Percentiles rank a stretch among this genome's conserved stretches.
phyloP scores from a whole-genome alignment of 225 moss, liverwort and hornwort genomes.

The Sphagnum contortum region DNA sequence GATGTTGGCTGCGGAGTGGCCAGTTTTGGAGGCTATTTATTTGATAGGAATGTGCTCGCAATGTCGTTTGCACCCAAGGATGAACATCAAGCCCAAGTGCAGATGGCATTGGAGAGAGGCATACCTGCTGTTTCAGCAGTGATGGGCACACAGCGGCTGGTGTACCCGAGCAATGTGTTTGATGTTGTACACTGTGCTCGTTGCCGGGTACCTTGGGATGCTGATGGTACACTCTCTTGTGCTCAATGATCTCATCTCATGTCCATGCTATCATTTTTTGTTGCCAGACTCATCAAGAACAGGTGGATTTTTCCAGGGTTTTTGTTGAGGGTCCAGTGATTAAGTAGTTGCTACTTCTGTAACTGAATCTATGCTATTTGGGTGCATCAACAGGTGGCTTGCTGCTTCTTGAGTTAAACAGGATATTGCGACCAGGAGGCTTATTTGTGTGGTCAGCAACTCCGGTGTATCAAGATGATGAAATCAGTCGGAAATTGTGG shows the following conservation, averaged over 20 bases:
- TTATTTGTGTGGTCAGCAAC: conserved; percentile 91
- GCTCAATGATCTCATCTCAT: background rate
- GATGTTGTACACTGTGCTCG: conserved; percentile 87
- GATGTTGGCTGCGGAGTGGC: conserved; percentile 96
- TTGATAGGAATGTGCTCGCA: conserved; percentile 70
- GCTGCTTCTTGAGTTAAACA: conserved; percentile 82
- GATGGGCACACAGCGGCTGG: conserved; percentile 78
- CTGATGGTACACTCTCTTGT: conserved; percentile 37
- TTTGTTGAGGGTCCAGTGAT: too few relatives aligned
- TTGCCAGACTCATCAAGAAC: too few relatives aligned
- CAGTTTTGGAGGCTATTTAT: conserved; percentile 79
- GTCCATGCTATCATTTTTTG: background rate
- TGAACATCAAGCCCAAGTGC: conserved; percentile 92
- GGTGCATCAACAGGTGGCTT: conserved; percentile 40
- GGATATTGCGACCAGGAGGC: conserved; percentile 74
- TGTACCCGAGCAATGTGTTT: conserved; percentile 73
- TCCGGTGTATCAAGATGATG: conserved; percentile 68
- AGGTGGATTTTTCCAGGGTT: too few relatives aligned
- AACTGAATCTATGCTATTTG: background rate
- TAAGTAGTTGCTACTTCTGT: too few relatives aligned
- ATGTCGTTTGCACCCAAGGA: conserved; percentile 95
- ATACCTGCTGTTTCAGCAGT: conserved; percentile 73
- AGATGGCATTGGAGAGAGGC: conserved; percentile 80
- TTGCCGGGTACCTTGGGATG: conserved; percentile 78
- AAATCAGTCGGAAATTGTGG: conserved; percentile 50